phyloP scores from a whole-genome alignment of 257 asterid genomes.

The Schizonepeta tenuifolia region DNA sequence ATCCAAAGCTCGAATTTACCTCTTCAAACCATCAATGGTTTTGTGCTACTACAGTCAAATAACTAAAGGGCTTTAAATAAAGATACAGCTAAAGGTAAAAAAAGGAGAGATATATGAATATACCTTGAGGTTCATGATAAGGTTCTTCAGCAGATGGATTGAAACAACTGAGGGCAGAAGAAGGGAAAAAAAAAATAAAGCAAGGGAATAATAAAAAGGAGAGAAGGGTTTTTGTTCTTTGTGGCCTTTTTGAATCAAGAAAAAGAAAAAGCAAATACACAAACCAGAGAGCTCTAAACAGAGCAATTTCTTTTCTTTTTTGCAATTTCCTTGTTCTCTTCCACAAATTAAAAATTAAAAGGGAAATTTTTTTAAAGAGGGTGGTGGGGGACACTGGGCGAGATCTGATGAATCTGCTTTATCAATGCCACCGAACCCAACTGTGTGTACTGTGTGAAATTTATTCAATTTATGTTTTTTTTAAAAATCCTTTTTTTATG shows the following conservation, averaged over 20 bases:
- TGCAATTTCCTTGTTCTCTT: slow-evolving; percentile 9
- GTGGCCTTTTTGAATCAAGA: slow-evolving; percentile 45
- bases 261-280: slow-evolving; percentile 29
- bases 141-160: slow-evolving; percentile 44
- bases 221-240: slow-evolving; percentile 45
- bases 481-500: not conserved
- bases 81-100: slow-evolving; percentile 22
- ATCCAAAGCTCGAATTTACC: slow-evolving; percentile 29
- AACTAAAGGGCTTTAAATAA: slow-evolving; percentile 37
- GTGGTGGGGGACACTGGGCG: slow-evolving; percentile 45
- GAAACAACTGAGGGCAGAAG: slow-evolving; percentile 34
- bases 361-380: no score
- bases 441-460: slow-evolving; percentile 26
- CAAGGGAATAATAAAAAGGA: slow-evolving; percentile 35
- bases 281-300: slow-evolving; percentile 35
- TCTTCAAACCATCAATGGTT: slow-evolving; percentile 23
- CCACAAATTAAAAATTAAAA: not conserved
- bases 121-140: slow-evolving; percentile 67
- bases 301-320: not conserved
- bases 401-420: slow-evolving; percentile 55
- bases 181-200: slow-evolving; percentile 26
- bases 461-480: not conserved
- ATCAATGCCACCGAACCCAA: slow-evolving; percentile 38
- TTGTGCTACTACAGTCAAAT: slow-evolving; percentile 32
- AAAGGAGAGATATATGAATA: slow-evolving; percentile 43